Evolutionary conservation across 441 rosid species (phyloP).

Genomic region (Biscutella laevigata): DNA sequence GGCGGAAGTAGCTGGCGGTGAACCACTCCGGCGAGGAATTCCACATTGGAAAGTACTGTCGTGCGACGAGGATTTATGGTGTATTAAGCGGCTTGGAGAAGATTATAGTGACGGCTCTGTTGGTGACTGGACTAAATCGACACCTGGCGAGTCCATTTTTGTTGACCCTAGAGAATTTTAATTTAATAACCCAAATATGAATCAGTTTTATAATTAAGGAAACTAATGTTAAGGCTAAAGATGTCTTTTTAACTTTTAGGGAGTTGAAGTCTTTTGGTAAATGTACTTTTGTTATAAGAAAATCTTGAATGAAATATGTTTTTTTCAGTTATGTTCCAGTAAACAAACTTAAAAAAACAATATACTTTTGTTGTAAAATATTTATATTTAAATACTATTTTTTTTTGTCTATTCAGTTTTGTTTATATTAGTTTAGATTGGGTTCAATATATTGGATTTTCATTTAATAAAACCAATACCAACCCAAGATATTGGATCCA

Average conservation of each 20-base stretch:
- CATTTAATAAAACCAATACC: no score
- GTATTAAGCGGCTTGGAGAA: slow-evolving; percentile 74
- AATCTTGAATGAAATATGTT: background rate
- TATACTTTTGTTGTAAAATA: no score
- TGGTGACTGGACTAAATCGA: slow-evolving; percentile 88
- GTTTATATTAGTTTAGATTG: no score
- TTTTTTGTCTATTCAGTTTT: no score
- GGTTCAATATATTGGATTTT: no score
- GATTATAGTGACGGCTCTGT: slow-evolving; percentile 75
- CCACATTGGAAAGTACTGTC: slow-evolving; percentile 88
- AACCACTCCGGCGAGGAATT: slow-evolving; percentile 58
- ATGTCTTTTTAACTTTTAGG: slow-evolving; percentile 5
- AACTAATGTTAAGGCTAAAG: background rate
- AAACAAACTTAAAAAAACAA: no score
- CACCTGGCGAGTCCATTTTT: slow-evolving; percentile 69
- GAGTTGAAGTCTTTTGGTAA: background rate
- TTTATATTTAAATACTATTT: no score
- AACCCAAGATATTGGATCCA: no score
- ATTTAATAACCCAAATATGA: background rate
- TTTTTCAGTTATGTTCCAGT: no score
- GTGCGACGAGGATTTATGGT: slow-evolving; percentile 80
- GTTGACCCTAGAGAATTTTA: slow-evolving; percentile 91
- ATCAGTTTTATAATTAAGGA: background rate
- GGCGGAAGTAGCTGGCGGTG: slow-evolving; percentile 59
- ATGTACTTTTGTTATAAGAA: background rate